Conservation (phyloP, 345 rosid genomes). For the Hypericum perforatum region DNA sequence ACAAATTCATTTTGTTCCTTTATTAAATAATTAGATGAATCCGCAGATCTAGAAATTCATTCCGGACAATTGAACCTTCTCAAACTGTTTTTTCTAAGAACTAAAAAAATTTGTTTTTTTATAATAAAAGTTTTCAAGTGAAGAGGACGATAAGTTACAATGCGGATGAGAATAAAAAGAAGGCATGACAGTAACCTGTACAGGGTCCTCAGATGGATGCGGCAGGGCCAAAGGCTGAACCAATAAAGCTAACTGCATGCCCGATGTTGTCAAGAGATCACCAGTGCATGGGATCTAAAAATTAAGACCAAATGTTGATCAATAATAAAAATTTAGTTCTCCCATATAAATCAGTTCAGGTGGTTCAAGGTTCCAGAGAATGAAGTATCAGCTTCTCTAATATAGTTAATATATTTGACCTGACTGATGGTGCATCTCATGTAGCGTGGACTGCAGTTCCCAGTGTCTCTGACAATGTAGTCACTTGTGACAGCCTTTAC, state of each 20-base stretch:
- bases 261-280: constrained; percentile 89
- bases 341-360: no score
- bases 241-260: constrained; percentile 86
- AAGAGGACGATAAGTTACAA: no score
- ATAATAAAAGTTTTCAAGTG: no score
- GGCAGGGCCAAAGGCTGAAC: constrained; percentile 95
- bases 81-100: no score
- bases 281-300: constrained; percentile 85
- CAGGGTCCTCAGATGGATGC: constrained; percentile 93
- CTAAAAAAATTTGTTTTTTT: no score
- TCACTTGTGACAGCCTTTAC: constrained; percentile 88
- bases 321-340: no score
- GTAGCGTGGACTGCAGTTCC: constrained; percentile 97
- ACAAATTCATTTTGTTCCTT: no score
- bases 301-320: neutral
- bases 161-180: neutral
- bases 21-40: no score
- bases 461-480: constrained; percentile 74
- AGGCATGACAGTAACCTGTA: constrained; percentile 45
- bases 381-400: constrained; percentile 9
- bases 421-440: constrained; percentile 97
- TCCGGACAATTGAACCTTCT: no score
- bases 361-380: no score
- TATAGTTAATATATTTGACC: constrained; percentile 28
- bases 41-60: no score